These are phyloP conservation scores for Aspergillus sp. DNA, from an alignment of 2,329 filamentous ascomycete species.

Conservation along the genomic window DNA sequence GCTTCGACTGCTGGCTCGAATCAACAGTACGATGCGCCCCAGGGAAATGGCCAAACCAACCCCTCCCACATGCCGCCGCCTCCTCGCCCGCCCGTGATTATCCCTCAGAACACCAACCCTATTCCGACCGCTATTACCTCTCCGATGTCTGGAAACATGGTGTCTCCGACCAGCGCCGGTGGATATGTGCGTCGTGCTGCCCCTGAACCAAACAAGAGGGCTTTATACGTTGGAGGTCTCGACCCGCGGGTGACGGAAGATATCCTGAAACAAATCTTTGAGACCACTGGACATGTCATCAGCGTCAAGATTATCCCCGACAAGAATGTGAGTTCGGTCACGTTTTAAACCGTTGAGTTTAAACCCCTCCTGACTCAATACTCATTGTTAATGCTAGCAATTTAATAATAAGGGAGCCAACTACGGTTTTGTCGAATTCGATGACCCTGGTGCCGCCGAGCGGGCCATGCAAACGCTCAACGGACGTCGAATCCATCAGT, in stretches of 20 bases:
- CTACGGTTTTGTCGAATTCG: conserved; percentile 98
- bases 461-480: conserved; percentile 97
- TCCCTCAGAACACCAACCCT: conserved; percentile 93
- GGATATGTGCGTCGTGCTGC: conserved; percentile 85
- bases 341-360: not conserved
- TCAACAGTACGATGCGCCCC: conserved; percentile 68
- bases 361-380: not conserved
- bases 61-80: conserved; percentile 83
- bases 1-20: conserved; percentile 70
- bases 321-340: conserved; percentile 78
- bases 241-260: conserved; percentile 96
- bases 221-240: conserved; percentile 90
- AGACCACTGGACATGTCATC: conserved; percentile 96
- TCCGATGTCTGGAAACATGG: conserved; percentile 73
- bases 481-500: conserved; percentile 90
- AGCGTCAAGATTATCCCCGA: conserved; percentile 99
- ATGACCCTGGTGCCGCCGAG: conserved; percentile 94
- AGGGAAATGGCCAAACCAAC: conserved; percentile 67
- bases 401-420: conserved; percentile 91
- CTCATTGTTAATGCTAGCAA: conserved; percentile 27
- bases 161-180: conserved; percentile 81
- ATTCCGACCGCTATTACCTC: conserved; percentile 92
- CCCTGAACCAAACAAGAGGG: conserved; percentile 97
- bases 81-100: conserved; percentile 77
- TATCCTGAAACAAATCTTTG: conserved; percentile 94